phyloP scores from a whole-genome alignment of 2,329 filamentous ascomycete genomes.

The Magnaporthiopsis rhizophila region DNA sequence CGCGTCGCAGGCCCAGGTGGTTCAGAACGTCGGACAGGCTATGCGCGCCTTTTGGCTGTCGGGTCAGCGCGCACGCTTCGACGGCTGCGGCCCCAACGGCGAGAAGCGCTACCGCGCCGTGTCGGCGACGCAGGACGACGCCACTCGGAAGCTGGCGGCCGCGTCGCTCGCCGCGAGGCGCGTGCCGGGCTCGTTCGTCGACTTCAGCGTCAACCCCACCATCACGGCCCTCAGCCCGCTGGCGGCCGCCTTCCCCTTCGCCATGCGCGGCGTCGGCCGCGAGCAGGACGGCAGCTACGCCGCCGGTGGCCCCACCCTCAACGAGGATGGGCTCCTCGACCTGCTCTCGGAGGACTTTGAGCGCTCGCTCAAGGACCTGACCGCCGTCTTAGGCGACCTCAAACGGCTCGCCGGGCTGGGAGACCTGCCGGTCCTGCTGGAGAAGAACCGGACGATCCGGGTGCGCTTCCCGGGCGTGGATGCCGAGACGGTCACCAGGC shows the following conservation, averaged over 20 bases:
- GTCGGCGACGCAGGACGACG: conserved; percentile 66
- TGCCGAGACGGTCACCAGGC: conserved; percentile 65
- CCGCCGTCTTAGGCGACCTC: conserved; percentile 71
- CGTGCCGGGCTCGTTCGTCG: conserved; percentile 71
- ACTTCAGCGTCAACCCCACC: conserved; percentile 82
- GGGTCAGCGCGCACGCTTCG: conserved; percentile 80
- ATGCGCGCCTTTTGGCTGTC: conserved; percentile 89
- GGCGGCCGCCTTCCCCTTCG: conserved; percentile 36
- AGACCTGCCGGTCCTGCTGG: conserved; percentile 72
- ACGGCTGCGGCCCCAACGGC: conserved; percentile 65
- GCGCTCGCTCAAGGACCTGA: conserved; percentile 75
- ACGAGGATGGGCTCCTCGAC: conserved; percentile 77
- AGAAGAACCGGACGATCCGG: conserved; percentile 55
- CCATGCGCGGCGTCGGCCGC: conserved; percentile 25
- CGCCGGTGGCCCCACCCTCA: conserved; percentile 52
- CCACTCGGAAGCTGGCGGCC: conserved; percentile 57
- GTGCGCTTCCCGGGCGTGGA: conserved; percentile 91
- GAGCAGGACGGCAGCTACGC: conserved; percentile 10
- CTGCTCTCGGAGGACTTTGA: conserved; percentile 83
- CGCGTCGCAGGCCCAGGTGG: conserved; percentile 76
- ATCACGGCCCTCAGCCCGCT: conserved; percentile 68
- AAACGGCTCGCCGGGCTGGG: conserved; percentile 69
- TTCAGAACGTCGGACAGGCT: conserved; percentile 91
- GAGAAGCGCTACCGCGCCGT: conserved; percentile 74
- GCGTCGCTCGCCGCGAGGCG: conserved; percentile 28